Base-by-base conservation (phyloP, 768 basidiomycete genomes). In the Russula virescens region DNA sequence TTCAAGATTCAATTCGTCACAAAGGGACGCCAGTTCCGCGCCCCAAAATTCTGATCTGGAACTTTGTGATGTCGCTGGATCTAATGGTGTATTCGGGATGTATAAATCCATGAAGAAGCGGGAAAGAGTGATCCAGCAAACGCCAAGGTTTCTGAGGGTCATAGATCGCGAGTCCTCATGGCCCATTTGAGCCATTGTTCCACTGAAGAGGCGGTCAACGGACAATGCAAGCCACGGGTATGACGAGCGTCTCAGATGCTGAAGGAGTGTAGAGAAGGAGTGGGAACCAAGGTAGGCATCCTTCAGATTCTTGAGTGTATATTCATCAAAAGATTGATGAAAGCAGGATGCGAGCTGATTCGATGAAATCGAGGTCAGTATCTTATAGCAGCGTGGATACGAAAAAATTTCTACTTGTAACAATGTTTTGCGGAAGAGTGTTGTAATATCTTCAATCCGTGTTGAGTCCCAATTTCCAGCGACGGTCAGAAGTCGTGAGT, bases 11-110 rank as follows among this genome's bases (percentile, higher is more conserved):
- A 86, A 70, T 71, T 91, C 84, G 2, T 74, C 73, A 4, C 69
- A 64, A 3, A 90, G 66, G 26, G 75, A 68, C 2, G 70, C 66
- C 35, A 75, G 67, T 58, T 84, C 78, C 53, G 77, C 69, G 31
- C 71, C 69, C 70, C 80, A 77, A 31, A 85, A 82, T 34, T 76
- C 72, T 2, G 69, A 69, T 0, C 76, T 75, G 52, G 76, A 81
- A 55, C 76, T 79, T 58, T 84, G 79, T 38, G 86, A 80, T 25
- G 84, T 85, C 8, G 87, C 85, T 28, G 97, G 97, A 72, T 99
- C 97, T 53, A 98, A 75, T 2, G 95, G 93, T 2, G 83, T 75
- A 71, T 92, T 82, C 0, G 97, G 94, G 43, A 98, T 78, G 69
- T 88, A 87, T 21, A 95, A 80, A 4, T 86, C 78, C 25, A 93